Conservation (phyloP, 1,284 basidiomycete genomes). For the Moesziomyces sp. region DNA sequence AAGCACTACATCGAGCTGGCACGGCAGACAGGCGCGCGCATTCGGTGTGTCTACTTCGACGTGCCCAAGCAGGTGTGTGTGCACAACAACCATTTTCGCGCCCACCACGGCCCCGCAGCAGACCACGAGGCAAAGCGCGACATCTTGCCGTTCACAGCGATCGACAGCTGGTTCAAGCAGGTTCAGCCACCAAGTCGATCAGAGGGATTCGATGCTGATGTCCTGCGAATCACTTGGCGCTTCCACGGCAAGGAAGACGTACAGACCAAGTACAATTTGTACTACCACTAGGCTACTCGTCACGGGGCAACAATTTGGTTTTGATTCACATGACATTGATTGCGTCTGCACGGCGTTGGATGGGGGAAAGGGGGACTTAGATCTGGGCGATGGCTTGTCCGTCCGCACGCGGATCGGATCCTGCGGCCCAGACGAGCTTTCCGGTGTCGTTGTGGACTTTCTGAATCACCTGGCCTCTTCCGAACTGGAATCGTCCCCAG, state of each 20-base stretch:
- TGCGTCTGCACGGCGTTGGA: too few relatives aligned
- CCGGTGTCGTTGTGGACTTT: conserved; percentile 21
- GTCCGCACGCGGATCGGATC: conserved; percentile 68
- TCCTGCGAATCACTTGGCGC: conserved; percentile 27
- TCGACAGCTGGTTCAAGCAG: conserved; percentile 39
- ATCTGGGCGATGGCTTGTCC: conserved; percentile 90
- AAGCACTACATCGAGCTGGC: conserved; percentile 49
- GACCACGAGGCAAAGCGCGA: conserved; percentile 10
- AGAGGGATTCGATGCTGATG: conserved; percentile 36
- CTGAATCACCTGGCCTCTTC: conserved; percentile 77
- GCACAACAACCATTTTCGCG: conserved; percentile 51
- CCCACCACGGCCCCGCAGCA: conserved; percentile 14
- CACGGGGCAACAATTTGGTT: not conserved
- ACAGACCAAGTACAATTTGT: conserved; percentile 21
- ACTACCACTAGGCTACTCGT: conserved; percentile 29
- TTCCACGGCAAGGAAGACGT: conserved; percentile 26
- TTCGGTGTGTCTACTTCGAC: conserved; percentile 49
- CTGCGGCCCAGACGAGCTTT: conserved; percentile 48
- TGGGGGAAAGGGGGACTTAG: conserved; percentile 66
- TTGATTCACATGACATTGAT: not conserved
- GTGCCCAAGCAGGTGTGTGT: conserved; percentile 21
- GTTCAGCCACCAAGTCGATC: conserved; percentile 18
- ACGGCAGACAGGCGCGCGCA: not conserved
- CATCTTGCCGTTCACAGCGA: conserved; percentile 29
- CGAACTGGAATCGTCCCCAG: conserved; percentile 77